Conservation (phyloP, 1,139 yeast species). For the Tardiomyces blankii region DNA sequence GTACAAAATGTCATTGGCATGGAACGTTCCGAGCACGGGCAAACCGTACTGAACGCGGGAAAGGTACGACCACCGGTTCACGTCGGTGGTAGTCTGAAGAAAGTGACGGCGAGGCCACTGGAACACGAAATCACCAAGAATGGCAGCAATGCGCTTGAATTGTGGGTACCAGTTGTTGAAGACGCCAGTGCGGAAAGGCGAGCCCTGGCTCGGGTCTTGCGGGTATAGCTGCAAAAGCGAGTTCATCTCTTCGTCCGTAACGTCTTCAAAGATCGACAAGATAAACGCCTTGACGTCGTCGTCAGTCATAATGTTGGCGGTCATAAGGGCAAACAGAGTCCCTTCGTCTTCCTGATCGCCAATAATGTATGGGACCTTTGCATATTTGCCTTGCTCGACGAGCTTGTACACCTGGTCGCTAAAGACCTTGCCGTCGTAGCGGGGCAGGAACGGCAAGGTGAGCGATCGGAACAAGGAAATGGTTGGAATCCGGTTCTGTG, state of each 20-base stretch:
- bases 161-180: conserved; percentile 6
- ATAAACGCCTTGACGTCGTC: conserved; percentile 6
- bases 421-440: conserved; percentile 12
- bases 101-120: conserved; percentile 13
- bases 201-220: conserved; percentile 8
- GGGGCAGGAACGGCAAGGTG: conserved; percentile 10
- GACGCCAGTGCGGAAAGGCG: conserved; percentile 13
- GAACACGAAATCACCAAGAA: conserved; percentile 11
- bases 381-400: conserved; percentile 6
- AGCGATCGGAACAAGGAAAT: conserved; percentile 6
- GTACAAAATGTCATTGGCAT: conserved; percentile 8
- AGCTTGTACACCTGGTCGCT: conserved; percentile 6
- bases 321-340: conserved; percentile 8
- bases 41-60: conserved; percentile 5
- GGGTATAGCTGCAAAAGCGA: conserved; percentile 10
- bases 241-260: conserved; percentile 1
- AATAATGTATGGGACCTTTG: conserved; percentile 12
- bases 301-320: conserved; percentile 6
- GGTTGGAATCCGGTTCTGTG: conserved; percentile 8
- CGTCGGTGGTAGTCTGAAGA: conserved; percentile 3
- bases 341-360: conserved; percentile 17
- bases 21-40: conserved; percentile 12
- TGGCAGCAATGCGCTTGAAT: conserved; percentile 12
- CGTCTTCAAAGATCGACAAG: conserved; percentile 4
- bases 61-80: conserved; percentile 6